phyloP scores from a whole-genome alignment of 1,284 basidiomycete genomes.

The Melampsora americana region DNA sequence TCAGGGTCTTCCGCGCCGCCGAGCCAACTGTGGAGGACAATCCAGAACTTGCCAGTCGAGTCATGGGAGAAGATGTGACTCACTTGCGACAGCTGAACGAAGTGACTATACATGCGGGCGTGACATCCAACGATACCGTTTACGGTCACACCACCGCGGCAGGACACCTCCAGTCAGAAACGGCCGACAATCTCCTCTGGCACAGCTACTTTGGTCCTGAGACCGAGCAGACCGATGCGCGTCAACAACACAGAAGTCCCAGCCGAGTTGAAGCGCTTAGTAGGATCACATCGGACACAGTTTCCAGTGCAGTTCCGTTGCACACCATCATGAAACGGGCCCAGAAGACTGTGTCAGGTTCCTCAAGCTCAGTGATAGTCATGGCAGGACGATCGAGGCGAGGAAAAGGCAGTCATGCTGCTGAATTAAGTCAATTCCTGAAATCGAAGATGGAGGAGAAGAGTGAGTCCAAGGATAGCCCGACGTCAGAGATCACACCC shows the following conservation, averaged over 20 bases:
- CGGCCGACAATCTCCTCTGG: slow-evolving; percentile 34
- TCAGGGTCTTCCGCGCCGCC: slow-evolving; percentile 59
- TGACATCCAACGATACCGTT: slow-evolving; percentile 22
- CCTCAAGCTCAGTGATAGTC: slow-evolving; percentile 3
- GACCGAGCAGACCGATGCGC: neutral
- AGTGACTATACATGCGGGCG: slow-evolving; percentile 19
- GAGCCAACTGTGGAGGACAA: slow-evolving; percentile 47
- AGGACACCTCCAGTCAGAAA: slow-evolving; percentile 26
- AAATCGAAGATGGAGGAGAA: slow-evolving; percentile 18
- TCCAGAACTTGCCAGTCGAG: slow-evolving; percentile 57
- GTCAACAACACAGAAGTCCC: neutral
- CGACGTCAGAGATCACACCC: neutral
- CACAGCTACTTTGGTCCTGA: neutral
- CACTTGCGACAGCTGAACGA: slow-evolving; percentile 23
- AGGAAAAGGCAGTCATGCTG: slow-evolving; percentile 20
- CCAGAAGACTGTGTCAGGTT: neutral
- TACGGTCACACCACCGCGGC: slow-evolving; percentile 15
- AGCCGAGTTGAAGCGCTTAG: neutral
- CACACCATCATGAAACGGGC: slow-evolving; percentile 10
- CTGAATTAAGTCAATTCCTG: slow-evolving; percentile 32
- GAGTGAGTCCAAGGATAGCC: neutral
- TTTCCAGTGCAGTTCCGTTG: slow-evolving; percentile 20
- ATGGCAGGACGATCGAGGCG: slow-evolving; percentile 36
- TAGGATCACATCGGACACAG: slow-evolving; percentile 10
- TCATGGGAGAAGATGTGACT: slow-evolving; percentile 45